Evolutionary conservation across 768 basidiomycete genomes (phyloP).

Genomic region (Boletus reticuloceps): DNA sequence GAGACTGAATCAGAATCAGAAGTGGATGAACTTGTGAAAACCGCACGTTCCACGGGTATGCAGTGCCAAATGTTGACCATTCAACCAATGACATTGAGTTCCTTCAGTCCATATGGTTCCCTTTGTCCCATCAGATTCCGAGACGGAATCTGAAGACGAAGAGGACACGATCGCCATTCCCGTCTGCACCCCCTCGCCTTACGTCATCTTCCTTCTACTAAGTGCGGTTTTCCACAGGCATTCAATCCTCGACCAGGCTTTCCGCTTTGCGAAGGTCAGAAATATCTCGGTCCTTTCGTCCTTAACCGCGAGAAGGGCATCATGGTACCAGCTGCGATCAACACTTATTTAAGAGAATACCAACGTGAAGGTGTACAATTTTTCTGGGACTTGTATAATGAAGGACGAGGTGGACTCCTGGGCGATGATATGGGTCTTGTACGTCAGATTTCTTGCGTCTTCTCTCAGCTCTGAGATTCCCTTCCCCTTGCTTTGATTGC

Average conservation of each 20-base stretch:
- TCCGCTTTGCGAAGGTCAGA: conserved; percentile 43
- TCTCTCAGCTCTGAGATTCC: not conserved
- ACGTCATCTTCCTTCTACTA: not conserved
- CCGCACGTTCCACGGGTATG: conserved; percentile 10
- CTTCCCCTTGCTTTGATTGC: not conserved
- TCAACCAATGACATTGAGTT: not conserved
- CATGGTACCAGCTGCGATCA: conserved; percentile 67
- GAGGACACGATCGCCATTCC: conserved; percentile 28
- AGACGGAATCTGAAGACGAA: conserved; percentile 47
- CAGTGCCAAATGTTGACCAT: conserved; percentile 13
- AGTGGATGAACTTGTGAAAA: conserved; percentile 10
- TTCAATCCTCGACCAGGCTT: conserved; percentile 55
- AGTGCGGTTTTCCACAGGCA: conserved; percentile 27
- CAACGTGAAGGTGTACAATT: conserved; percentile 86
- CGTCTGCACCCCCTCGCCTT: conserved; percentile 18
- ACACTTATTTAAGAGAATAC: conserved; percentile 85
- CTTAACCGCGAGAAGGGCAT: conserved; percentile 47
- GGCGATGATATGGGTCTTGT: conserved; percentile 97
- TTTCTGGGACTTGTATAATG: conserved; percentile 68
- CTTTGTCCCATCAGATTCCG: conserved; percentile 26
- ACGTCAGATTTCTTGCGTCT: conserved; percentile 10
- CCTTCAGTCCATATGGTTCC: conserved; percentile 1
- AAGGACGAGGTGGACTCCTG: conserved; percentile 73
- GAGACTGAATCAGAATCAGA: conserved; percentile 49
- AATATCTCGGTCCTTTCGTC: conserved; percentile 42